Conservation (phyloP, 306 rosid genomes). For the Quercus dentata region DNA sequence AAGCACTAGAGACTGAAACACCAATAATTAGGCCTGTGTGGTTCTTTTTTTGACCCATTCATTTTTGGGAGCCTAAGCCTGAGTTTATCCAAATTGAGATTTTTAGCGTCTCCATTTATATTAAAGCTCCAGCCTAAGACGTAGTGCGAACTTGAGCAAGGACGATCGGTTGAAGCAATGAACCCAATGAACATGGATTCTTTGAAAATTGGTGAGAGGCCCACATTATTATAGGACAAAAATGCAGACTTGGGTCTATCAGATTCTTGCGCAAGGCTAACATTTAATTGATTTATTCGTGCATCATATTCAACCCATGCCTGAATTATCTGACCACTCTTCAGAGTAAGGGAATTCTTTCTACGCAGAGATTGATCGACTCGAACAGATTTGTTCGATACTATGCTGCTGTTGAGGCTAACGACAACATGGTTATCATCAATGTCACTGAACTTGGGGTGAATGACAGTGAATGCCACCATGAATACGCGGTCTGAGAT, state of each 20-base stretch:
- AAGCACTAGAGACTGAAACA: constrained; percentile 21
- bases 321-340: constrained; percentile 42
- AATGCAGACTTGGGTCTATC: constrained; percentile 42
- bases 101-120: constrained; percentile 41
- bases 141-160: constrained; percentile 43
- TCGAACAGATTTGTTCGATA: constrained; percentile 44
- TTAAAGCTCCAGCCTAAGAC: constrained; percentile 63
- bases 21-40: constrained; percentile 16
- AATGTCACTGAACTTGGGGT: constrained; percentile 44
- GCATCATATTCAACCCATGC: constrained; percentile 60
- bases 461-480: constrained; percentile 49
- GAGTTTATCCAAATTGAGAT: constrained; percentile 33
- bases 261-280: constrained; percentile 44
- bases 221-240: constrained; percentile 29
- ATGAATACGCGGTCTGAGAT: constrained; percentile 50
- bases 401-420: constrained; percentile 35
- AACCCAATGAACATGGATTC: constrained; percentile 61
- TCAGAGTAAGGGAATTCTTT: constrained; percentile 30
- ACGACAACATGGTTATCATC: constrained; percentile 56
- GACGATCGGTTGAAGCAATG: constrained; percentile 45
- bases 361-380: constrained; percentile 11
- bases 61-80: constrained; percentile 32
- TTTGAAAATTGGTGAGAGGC: constrained; percentile 41
- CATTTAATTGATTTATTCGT: constrained; percentile 16
- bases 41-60: not conserved